Conservation (phyloP, 2,329 filamentous ascomycete genomes). For the Pseudocercospora crystallina region DNA sequence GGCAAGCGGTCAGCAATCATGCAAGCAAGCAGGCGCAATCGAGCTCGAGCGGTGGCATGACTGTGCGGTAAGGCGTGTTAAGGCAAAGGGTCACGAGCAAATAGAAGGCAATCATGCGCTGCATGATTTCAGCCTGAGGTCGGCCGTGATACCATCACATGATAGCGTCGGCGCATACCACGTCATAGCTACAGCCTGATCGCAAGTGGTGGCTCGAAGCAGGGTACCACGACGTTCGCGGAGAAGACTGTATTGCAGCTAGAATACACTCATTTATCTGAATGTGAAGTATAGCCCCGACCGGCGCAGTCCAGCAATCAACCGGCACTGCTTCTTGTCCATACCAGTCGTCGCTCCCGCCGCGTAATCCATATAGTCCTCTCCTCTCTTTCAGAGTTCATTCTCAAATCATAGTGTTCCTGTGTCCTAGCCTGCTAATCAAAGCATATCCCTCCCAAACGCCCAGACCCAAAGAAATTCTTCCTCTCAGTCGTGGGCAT, state of each 20-base stretch:
- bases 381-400: neutral
- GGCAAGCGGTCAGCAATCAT: no score
- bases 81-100: no score
- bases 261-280: neutral
- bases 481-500: slow-evolving; percentile 17
- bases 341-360: no score
- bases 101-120: no score
- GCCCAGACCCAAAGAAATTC: slow-evolving; percentile 23
- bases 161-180: neutral
- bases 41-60: no score
- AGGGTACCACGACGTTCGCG: neutral
- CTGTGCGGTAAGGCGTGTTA: no score
- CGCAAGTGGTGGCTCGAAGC: neutral
- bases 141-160: no score
- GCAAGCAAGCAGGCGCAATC: no score
- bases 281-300: neutral
- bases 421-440: slow-evolving; percentile 12
- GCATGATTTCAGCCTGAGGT: no score
- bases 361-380: no score
- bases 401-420: slow-evolving; percentile 11
- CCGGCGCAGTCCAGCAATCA: no score
- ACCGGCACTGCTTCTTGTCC: no score
- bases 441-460: slow-evolving; percentile 16
- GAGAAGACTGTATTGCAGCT: slow-evolving; percentile 3
- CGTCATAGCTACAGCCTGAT: slow-evolving; percentile 1